Evolutionary conservation across 106 monocot genomes (phyloP), one percentile per base, ranked within the genome.

Genomic region (Gastrodia elata): DNA sequence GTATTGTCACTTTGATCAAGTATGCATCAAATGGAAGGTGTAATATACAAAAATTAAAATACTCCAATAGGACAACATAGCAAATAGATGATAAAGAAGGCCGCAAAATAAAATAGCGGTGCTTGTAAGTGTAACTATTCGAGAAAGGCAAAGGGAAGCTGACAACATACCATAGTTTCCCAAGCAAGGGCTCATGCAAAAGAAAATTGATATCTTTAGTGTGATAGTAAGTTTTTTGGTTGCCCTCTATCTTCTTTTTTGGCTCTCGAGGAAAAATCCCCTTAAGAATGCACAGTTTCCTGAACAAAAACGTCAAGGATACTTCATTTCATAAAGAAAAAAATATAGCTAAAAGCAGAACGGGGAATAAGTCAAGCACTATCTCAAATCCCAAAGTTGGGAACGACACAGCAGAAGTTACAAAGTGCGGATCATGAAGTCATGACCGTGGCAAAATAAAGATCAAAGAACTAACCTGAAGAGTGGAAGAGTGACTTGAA

Each of bases 271-370:
- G 96, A 36, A 84, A 87, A 39, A 92, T 75, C 10, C 96, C 92
- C 76, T 92, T 97, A 68, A 97, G 77, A 38, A 92, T 97, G 71
- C 96, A 97, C 86, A 97, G 79, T 70, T 84, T 90, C 92, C 96
- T 94, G 78, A 46, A 72, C 56, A 49, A 52, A 71, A 14, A 68
- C 16, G 14, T 28, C 43, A 32, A 20, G 27, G 33, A 34, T 48
- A 27, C 5, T n/a, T 72, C 20, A 33, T 16, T 52, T 16, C 49
- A 48, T 33, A 4, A 34, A n/a, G 27, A 49, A 40, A 43, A 24
- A 52, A 30, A 68, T n/a, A 46, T 32, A 28, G 16, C 48, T 42
- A 24, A 18, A 48, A 34, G 26, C 4, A 65, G 40, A 13, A 40
- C 39, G 39, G 41, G 3, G 8, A 26, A 52, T 4, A 28, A 30